These are phyloP conservation scores for Xanthoconium stramineum DNA, from an alignment of 768 basidiomycete genomes.

Conservation along the genomic window DNA sequence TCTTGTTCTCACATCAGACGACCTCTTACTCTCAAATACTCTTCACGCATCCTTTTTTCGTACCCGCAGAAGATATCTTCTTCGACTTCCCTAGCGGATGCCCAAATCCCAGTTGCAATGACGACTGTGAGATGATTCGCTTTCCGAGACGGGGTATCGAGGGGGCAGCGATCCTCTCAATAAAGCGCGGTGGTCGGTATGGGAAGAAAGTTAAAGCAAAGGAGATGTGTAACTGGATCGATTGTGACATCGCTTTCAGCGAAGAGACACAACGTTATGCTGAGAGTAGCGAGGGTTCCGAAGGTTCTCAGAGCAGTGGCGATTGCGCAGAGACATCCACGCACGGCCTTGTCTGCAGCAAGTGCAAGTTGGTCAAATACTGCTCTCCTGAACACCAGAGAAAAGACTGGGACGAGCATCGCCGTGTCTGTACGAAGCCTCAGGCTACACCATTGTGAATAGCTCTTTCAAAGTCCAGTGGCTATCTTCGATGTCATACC, in stretches of 20 bases:
- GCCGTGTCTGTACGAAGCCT: constrained; percentile 58
- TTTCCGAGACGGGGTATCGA: constrained; percentile 67
- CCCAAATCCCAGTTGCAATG: constrained; percentile 74
- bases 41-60: constrained; percentile 68
- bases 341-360: constrained; percentile 65
- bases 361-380: constrained; percentile 76
- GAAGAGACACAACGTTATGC: constrained; percentile 36
- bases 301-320: constrained; percentile 42
- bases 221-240: constrained; percentile 84
- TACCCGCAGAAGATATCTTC: constrained; percentile 70
- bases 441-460: constrained; percentile 12
- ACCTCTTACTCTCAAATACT: constrained; percentile 81
- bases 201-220: constrained; percentile 48
- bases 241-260: constrained; percentile 61
- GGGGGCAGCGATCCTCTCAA: constrained; percentile 57
- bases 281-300: constrained; percentile 44
- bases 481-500: background rate
- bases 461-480: background rate
- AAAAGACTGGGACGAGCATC: constrained; percentile 78
- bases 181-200: constrained; percentile 52
- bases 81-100: constrained; percentile 78
- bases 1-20: constrained; percentile 77
- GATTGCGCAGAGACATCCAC: constrained; percentile 34
- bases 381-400: constrained; percentile 73
- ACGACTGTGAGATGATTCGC: constrained; percentile 81